A percentile compares a stretch with the other conserved stretches of the same genome.
phyloP scores from a whole-genome alignment of 2,329 filamentous ascomycete genomes.

The Xylariales sp. region DNA sequence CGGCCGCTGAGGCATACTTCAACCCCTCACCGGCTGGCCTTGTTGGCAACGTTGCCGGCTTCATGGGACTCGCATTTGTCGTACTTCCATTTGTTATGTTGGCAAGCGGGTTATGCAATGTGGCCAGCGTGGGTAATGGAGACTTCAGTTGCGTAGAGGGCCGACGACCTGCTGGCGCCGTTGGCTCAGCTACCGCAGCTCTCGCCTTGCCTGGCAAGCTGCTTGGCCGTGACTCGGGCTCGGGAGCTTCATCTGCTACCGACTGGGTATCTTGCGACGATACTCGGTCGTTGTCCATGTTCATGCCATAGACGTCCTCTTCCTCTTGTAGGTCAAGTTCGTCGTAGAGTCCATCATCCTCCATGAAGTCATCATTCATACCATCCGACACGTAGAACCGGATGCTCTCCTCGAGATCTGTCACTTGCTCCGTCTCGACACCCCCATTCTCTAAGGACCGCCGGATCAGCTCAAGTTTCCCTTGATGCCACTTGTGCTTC shows the following conservation, averaged over 20 bases:
- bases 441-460: conserved; percentile 89
- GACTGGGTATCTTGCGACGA: conserved; percentile 97
- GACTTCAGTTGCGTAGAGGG: conserved; percentile 92
- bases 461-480: conserved; percentile 85
- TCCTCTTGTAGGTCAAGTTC: conserved; percentile 90
- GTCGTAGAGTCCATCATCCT: conserved; percentile 94
- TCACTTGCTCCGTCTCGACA: conserved; percentile 81
- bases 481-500: conserved; percentile 93
- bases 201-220: conserved; percentile 44
- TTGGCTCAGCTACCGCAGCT: conserved; percentile 53
- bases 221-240: conserved; percentile 46
- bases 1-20: conserved; percentile 95
- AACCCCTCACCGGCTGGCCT: conserved; percentile 83
- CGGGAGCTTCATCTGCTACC: conserved; percentile 74
- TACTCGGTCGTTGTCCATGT: conserved; percentile 72
- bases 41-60: conserved; percentile 82
- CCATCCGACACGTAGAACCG: conserved; percentile 93
- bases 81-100: conserved; percentile 52
- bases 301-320: conserved; percentile 80
- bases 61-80: conserved; percentile 63
- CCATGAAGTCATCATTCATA: conserved; percentile 82
- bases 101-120: conserved; percentile 70
- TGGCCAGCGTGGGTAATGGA: conserved; percentile 86
- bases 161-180: conserved; percentile 54
- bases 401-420: conserved; percentile 85